These are phyloP conservation scores for Eimeria nieschulzi DNA, from an alignment of 169 alveolate genomes.

Conservation along the genomic window DNA sequence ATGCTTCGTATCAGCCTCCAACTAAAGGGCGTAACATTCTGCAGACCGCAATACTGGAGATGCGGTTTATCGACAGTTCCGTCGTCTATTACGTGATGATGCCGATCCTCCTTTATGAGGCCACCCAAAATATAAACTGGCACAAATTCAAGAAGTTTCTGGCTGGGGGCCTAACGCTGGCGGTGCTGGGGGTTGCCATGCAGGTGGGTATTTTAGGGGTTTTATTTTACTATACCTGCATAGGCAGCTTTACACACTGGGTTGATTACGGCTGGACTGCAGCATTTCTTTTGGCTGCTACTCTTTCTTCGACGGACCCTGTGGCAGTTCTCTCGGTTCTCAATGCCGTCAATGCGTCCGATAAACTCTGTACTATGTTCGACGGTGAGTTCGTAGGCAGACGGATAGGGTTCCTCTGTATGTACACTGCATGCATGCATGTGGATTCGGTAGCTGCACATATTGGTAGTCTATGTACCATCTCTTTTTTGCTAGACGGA, in stretches of 20 bases:
- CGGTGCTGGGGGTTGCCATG: conserved; percentile 84
- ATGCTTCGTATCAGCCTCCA: not conserved
- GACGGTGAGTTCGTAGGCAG: conserved; percentile 81
- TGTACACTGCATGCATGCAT: too few species aligned
- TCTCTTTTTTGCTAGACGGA: not conserved
- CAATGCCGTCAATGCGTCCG: conserved; percentile 86
- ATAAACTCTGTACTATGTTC: conserved; percentile 86
- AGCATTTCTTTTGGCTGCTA: conserved; percentile 88
- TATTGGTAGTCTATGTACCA: not conserved
- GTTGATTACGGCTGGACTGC: conserved; percentile 73
- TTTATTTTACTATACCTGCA: conserved; percentile 83
- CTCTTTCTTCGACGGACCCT: conserved; percentile 90
- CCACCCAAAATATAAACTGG: conserved; percentile 90
- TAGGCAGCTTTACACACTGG: conserved; percentile 8
- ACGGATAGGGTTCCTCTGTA: too few species aligned
- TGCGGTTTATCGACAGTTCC: conserved; percentile 71
- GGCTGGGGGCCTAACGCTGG: conserved; percentile 87
- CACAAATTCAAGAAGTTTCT: conserved; percentile 86
- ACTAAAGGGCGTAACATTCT: conserved; percentile 15
- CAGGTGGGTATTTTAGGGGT: conserved; percentile 73
- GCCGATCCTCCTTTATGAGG: conserved; percentile 89
- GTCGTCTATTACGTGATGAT: conserved; percentile 85
- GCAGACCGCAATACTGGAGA: conserved; percentile 68
- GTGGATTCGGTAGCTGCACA: not conserved
- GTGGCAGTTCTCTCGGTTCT: conserved; percentile 89